Base-by-base conservation (phyloP, 116 monocot species). In the Trichopus zeylanicus region DNA sequence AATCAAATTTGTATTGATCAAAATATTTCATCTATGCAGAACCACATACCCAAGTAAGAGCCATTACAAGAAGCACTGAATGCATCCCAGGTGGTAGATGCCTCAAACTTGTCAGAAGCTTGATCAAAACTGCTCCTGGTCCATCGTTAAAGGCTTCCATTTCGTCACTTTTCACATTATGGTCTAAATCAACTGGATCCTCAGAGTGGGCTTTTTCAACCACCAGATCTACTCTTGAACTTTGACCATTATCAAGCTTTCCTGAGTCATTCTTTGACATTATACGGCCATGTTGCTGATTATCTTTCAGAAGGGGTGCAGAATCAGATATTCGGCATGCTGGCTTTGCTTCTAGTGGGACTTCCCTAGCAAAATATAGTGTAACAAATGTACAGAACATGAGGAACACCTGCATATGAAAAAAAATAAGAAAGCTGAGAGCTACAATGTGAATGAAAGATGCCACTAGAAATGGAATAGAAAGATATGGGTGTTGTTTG, bases 81-180 rank as follows among this genome's bases (percentile, higher is more conserved):
- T 84, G 76, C 97, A 97, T 91, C 48, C 82, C 91, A 66, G 81
- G 75, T 51, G 97, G 91, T 47, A 97, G 69, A 75, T 97, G 87
- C 70, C 97, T 91, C 73, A 97, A 64, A 69, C 97, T 91, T 33
- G 91, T 97, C 35, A 97, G 63, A 60, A 97, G 73, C 52, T 97
- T 87, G 22, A 97, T 91, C 60, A 97, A 54, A 42, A 97, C 97
- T 55, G 87, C 81, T 68, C 73, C 79, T 31, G 91, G 91, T 10
- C 82, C 82, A 81, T 77, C 67, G 64, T 67, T 71, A 61, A 87
- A 70, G 8, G 23, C 54, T 74, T 77, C 79, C 30, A 39, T 30
- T 46, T 71, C 55, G 12, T 72, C 75, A 4, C 61, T 64, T 12
- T 72, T 73, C 9, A 27, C 53, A 42, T 70, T 69, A 3, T 56